Percentiles rank a stretch among this genome's conserved stretches.
These are phyloP conservation scores for Biscogniauxia mediterranea DNA, from an alignment of 2,329 filamentous ascomycete species.

Conservation along the genomic window DNA sequence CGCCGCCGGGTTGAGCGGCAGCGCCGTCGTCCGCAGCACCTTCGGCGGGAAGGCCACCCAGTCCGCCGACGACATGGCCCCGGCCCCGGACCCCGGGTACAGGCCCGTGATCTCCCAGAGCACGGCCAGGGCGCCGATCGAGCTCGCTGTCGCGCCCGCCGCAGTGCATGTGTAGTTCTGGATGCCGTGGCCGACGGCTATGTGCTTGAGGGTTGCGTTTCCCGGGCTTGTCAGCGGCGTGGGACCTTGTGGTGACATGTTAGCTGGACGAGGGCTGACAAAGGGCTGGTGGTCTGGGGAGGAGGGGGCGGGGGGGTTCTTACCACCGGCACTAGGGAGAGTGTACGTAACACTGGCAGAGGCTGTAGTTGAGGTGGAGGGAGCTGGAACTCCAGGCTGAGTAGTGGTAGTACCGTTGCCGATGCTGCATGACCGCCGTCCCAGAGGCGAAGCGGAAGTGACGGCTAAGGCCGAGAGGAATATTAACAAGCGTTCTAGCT, in stretches of 20 bases:
- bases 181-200: slow-evolving; percentile 62
- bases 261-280: slow-evolving; percentile 4
- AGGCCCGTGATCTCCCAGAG: slow-evolving; percentile 56
- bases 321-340: slow-evolving; percentile 41
- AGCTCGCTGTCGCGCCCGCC: slow-evolving; percentile 33
- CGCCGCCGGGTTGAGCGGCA: slow-evolving; percentile 55
- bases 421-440: slow-evolving; percentile 19
- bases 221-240: slow-evolving; percentile 44
- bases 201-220: slow-evolving; percentile 46
- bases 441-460: slow-evolving; percentile 27
- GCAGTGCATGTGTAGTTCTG: slow-evolving; percentile 66
- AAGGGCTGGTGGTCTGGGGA: neutral
- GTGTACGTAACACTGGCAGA: slow-evolving; percentile 24
- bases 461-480: slow-evolving; percentile 27
- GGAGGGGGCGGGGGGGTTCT: slow-evolving; percentile 5
- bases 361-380: slow-evolving; percentile 11
- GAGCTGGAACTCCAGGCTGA: neutral
- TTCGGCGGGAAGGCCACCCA: slow-evolving; percentile 42
- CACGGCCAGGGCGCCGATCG: slow-evolving; percentile 57
- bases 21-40: slow-evolving; percentile 39
- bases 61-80: slow-evolving; percentile 36
- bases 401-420: slow-evolving; percentile 8
- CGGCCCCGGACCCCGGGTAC: slow-evolving; percentile 44
- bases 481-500: slow-evolving; percentile 25
- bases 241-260: slow-evolving; percentile 25